These are phyloP conservation scores for Recurvomyces mirabilis DNA, from an alignment of 495 filamentous ascomycete species.

Conservation along the genomic window DNA sequence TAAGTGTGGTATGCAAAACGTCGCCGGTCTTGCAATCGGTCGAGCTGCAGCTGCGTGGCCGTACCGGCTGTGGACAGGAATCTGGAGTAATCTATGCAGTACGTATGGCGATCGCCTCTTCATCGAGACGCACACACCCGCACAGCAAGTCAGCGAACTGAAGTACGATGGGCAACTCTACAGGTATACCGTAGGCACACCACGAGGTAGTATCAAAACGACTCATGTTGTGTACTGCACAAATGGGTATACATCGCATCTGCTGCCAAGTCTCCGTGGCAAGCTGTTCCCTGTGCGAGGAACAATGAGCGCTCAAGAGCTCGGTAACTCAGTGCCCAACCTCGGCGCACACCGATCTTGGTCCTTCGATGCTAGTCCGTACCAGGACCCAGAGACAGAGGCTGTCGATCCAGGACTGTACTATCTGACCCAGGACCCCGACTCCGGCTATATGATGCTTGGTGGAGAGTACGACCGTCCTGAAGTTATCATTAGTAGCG, in stretches of 20 bases:
- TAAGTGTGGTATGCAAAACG: conserved; percentile 24
- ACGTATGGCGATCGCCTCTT: conserved; percentile 23
- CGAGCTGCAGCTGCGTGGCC: conserved; percentile 35
- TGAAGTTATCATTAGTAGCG: neutral
- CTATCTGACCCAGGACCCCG: conserved; percentile 27
- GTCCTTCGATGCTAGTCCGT: neutral
- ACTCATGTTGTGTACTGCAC: conserved; percentile 39
- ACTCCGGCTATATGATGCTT: conserved; percentile 31
- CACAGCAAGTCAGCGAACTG: neutral
- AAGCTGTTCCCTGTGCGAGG: conserved; percentile 37
- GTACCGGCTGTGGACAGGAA: conserved; percentile 34
- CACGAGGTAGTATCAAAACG: conserved; percentile 30
- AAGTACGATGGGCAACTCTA: neutral
- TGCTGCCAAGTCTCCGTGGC: conserved; percentile 36
- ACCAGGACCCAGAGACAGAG: neutral
- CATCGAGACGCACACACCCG: conserved; percentile 35
- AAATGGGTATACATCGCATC: conserved; percentile 37
- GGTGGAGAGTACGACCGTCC: conserved; percentile 21
- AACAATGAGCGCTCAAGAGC: conserved; percentile 37
- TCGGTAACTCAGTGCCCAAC: conserved; percentile 5
- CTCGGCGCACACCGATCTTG: conserved; percentile 9
- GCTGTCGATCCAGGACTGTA: conserved; percentile 23
- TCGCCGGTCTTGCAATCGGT: conserved; percentile 31
- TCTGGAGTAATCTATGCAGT: conserved; percentile 31
- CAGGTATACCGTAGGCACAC: conserved; percentile 30